Conservation (phyloP, 2,329 filamentous ascomycete genomes). For the Thyridium curvatum region DNA sequence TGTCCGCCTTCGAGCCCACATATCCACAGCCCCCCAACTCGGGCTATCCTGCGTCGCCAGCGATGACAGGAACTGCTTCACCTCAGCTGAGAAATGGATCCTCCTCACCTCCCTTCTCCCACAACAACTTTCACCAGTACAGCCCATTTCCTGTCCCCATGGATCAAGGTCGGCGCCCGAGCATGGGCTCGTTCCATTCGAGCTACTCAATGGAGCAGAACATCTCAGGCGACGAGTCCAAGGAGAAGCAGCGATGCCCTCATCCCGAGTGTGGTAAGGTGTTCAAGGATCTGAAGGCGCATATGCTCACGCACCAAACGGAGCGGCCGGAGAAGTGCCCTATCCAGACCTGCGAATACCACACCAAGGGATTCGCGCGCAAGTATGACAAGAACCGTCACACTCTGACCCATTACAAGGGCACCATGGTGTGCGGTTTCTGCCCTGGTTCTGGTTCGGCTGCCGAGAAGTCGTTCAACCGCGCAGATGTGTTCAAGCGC, state of each 20-base stretch:
- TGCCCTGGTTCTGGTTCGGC: slow-evolving; percentile 84
- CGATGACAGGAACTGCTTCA: slow-evolving; percentile 43
- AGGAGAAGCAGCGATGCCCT: slow-evolving; percentile 69
- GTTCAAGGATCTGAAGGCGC: slow-evolving; percentile 88
- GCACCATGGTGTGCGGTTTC: slow-evolving; percentile 94
- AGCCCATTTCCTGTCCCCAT: slow-evolving; percentile 45
- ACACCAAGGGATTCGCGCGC: slow-evolving; percentile 84
- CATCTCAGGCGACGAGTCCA: slow-evolving; percentile 56
- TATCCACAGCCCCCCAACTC: slow-evolving; percentile 36
- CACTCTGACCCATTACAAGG: slow-evolving; percentile 92
- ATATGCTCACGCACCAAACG: slow-evolving; percentile 89
- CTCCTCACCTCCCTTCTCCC: slow-evolving; percentile 37
- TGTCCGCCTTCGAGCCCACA: slow-evolving; percentile 41
- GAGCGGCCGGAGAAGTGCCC: slow-evolving; percentile 93
- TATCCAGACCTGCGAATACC: slow-evolving; percentile 86
- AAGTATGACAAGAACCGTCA: slow-evolving; percentile 97
- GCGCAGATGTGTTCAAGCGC: slow-evolving; percentile 92
- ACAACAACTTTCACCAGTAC: slow-evolving; percentile 36
- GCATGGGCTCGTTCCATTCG: slow-evolving; percentile 65
- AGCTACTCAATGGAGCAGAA: slow-evolving; percentile 51
- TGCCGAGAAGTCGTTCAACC: slow-evolving; percentile 91
- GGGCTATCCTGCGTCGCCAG: slow-evolving; percentile 54
- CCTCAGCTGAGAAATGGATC: slow-evolving; percentile 41
- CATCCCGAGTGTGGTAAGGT: slow-evolving; percentile 77
- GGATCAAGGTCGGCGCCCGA: slow-evolving; percentile 51